Base-by-base conservation (phyloP, 2,329 filamentous ascomycete genomes). In the Ceratocystis colombiana region DNA sequence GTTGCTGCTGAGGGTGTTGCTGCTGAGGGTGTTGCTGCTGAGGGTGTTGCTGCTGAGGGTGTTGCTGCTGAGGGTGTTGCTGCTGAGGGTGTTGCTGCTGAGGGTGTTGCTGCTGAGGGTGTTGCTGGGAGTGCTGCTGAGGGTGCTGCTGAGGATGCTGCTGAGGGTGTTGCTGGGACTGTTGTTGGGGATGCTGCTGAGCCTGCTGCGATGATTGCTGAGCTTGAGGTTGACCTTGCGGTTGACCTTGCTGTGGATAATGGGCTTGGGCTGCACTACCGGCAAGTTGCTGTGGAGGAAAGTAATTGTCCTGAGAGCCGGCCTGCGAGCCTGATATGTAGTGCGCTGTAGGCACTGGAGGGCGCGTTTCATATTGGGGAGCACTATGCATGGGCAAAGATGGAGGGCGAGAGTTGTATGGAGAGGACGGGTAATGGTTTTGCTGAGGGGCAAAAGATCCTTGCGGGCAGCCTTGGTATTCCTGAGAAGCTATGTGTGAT, bases 401-500 rank as follows among this genome's bases (percentile, higher is more conserved):
- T 7, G 53, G 22, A 25, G 65, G 62, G 28, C 62, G 65, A 15
- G 33, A 37, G 62, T 66, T 62, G 62, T 66, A 66, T 17, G 64
- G 33, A 17, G 64, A 63, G 20, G 59, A 64, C n/a, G 67, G 67
- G 25, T 67, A 66, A 45, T 66, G 65, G 46, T 12, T 45, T 59
- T 65, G 62, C 41, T 73, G 72, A 30, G 74, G 71, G 6, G 71
- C 53, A n/a, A 30, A 61, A 15, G 62, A 30, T 22, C n/a, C 28
- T n/a, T 45, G 69, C 12, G 70, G 66, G 48, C 71, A 72, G 28
- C 71, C 71, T 64, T 70, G 69, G 70, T 74, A 83, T 45, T 84
- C 81, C 68, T 77, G 78, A 46, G 76, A 74, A 44, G 76, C 71
- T n/a, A 77, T 73, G 55, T 77, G 77, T 57, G 76, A 74, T 17